A percentile compares a stretch with the other conserved stretches of the same genome.
Conservation (phyloP, 2,329 filamentous ascomycete genomes). For the Scytalidium lignicola region DNA sequence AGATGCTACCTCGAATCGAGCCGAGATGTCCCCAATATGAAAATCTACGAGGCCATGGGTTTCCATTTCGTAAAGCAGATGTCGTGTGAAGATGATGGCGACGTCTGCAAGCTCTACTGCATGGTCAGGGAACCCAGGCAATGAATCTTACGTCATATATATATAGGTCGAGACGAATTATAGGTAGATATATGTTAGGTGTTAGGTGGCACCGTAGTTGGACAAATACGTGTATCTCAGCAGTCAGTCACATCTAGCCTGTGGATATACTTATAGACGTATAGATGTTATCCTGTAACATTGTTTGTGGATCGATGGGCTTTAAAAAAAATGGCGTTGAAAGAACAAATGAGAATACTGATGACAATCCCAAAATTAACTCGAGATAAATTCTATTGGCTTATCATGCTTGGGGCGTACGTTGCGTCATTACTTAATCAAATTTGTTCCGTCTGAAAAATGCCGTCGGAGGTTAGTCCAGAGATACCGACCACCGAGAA, state of each 20-base stretch:
- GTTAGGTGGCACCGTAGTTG: too few species aligned
- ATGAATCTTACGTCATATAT: too few species aligned
- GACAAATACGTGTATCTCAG: too few species aligned
- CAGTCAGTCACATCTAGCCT: too few species aligned
- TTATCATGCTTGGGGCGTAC: not conserved
- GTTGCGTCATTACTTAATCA: not conserved
- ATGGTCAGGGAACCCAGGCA: conserved; percentile 39
- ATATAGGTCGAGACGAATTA: too few species aligned
- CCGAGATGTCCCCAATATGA: conserved; percentile 61
- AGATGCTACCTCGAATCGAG: conserved; percentile 69
- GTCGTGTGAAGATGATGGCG: conserved; percentile 59
- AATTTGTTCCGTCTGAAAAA: not conserved
- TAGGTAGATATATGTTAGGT: too few species aligned
- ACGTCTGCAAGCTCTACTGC: conserved; percentile 46
- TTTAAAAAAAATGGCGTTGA: too few species aligned
- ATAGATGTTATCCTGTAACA: too few species aligned
- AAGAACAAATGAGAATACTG: too few species aligned
- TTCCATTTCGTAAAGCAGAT: conserved; percentile 62
- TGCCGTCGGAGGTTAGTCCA: not conserved
- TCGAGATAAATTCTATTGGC: not conserved
- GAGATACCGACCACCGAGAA: not conserved
- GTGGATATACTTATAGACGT: too few species aligned
- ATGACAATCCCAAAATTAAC: too few species aligned
- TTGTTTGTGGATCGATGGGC: too few species aligned
- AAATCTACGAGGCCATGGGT: conserved; percentile 66